Conservation (phyloP, 306 rosid genomes). For the Castanea crenata region DNA sequence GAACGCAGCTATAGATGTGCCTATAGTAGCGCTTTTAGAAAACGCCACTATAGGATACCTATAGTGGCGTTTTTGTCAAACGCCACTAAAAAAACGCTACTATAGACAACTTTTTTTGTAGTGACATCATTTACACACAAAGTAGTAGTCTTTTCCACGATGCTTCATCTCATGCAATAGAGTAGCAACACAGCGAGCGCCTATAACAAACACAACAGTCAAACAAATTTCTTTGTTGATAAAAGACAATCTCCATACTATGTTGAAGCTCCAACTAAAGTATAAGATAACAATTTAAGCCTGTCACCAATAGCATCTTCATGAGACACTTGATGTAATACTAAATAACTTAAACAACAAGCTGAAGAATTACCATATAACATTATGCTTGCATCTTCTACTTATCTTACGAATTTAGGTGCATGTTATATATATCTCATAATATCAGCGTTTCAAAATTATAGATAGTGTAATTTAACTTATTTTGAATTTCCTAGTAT, state of each 20-base stretch:
- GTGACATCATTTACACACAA: not conserved
- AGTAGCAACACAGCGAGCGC: slow-evolving; percentile 78
- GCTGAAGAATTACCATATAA: not conserved
- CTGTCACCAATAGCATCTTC: not conserved
- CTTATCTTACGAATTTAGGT: not conserved
- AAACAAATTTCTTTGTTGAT: not conserved
- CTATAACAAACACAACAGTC: slow-evolving; percentile 21
- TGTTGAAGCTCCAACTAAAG: not conserved
- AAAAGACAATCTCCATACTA: not conserved
- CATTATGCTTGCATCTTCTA: not conserved
- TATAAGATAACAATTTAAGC: not conserved
- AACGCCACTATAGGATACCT: no score
- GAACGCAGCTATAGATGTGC: no score
- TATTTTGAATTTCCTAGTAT: not conserved
- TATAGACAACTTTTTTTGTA: no score
- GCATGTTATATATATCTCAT: not conserved
- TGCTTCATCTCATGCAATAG: slow-evolving; percentile 85
- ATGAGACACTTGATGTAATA: not conserved
- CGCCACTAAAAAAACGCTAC: no score
- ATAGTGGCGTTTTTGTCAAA: no score
- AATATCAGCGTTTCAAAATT: not conserved
- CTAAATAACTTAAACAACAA: not conserved
- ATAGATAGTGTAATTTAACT: not conserved
- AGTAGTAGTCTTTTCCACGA: slow-evolving; percentile 84
- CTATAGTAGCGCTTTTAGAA: no score